These are phyloP conservation scores for Clohesyomyces aquaticus DNA, from an alignment of 495 filamentous ascomycete genomes.

Conservation along the genomic window DNA sequence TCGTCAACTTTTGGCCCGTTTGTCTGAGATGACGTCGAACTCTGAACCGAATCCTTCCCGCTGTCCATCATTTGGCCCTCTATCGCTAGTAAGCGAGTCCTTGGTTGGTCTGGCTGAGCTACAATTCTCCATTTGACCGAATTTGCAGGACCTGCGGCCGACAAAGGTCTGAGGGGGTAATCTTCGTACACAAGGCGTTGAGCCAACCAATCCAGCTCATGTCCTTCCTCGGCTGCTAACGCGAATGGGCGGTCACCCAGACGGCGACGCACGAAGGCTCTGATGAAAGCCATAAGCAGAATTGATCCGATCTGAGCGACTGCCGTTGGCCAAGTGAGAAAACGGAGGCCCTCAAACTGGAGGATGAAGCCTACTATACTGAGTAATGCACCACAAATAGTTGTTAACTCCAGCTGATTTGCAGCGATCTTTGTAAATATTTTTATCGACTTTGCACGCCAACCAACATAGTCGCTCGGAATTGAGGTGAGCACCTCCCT, in stretches of 20 bases:
- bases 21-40: too few relatives aligned
- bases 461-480: background rate
- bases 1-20: too few relatives aligned
- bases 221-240: slow-evolving; percentile 7
- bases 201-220: slow-evolving; percentile 44
- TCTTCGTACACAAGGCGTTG: too few relatives aligned
- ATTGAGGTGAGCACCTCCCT: slow-evolving; percentile 11
- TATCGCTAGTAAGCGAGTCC: background rate
- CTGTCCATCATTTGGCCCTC: background rate
- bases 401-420: slow-evolving; percentile 8
- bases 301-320: slow-evolving; percentile 38
- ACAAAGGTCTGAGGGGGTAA: too few relatives aligned
- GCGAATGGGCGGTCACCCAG: slow-evolving; percentile 1
- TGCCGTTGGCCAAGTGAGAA: slow-evolving; percentile 33
- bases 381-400: background rate
- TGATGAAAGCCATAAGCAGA: slow-evolving; percentile 27
- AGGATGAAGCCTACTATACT: slow-evolving; percentile 38
- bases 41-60: too few relatives aligned
- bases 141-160: too few relatives aligned
- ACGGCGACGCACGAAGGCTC: slow-evolving; percentile 34
- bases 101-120: background rate
- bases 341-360: slow-evolving; percentile 41
- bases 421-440: background rate
- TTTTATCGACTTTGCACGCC: background rate
- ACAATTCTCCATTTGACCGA: too few relatives aligned